Base-by-base conservation (phyloP, 352 stramenopile species). In the Thraustochytrium sp. region DNA sequence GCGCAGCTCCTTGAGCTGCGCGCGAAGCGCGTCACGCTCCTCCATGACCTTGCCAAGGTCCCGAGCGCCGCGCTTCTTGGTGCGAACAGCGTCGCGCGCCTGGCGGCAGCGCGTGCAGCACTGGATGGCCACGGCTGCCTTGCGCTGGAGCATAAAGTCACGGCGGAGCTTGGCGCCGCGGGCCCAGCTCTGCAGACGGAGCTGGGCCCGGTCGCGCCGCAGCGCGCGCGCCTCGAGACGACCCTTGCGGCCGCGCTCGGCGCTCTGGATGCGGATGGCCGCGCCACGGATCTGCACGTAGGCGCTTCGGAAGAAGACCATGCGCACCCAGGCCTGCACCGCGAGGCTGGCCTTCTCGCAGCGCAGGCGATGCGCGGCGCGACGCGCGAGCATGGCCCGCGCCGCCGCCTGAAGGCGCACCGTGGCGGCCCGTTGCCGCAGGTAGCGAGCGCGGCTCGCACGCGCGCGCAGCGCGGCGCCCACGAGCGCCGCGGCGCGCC, bases 281-380 rank as follows among this genome's bases (percentile, higher is more conserved):
- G 34, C 34, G 18, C 26, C 36, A 1, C 48, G 48, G 26, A 72
- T 21, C n/a, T 46, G 31, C 11, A 11, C 16, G 34, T 38, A 72
- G 29, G 42, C 68, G 23, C 13, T 46, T 23, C 48, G 53, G 16
- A 26, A 61, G 11, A 72, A 61, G 18, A 40, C 26, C 48, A 64
- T 80, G 23, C 68, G 68, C 34, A 61, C 36, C 68, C 68, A 80
- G 9, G 68, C 2, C 51, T 80, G 68, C 5, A 80, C 21, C 11
- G 18, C 26, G 26, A 80, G 48, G 18, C 31, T 75, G 13, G 68
- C 68, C 36, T 34, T 63, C 46, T 8, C n/a, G 68, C 44, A n/a
- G 1, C 68, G 48, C 3, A 80, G 16, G 5, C 26, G 3, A 3
- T 68, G 36, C 4, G 37, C 8, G 13, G 18, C 5, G 0, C 26